Conservation (phyloP, 2,329 filamentous ascomycete genomes). For the Mollisiaceae sp. region DNA sequence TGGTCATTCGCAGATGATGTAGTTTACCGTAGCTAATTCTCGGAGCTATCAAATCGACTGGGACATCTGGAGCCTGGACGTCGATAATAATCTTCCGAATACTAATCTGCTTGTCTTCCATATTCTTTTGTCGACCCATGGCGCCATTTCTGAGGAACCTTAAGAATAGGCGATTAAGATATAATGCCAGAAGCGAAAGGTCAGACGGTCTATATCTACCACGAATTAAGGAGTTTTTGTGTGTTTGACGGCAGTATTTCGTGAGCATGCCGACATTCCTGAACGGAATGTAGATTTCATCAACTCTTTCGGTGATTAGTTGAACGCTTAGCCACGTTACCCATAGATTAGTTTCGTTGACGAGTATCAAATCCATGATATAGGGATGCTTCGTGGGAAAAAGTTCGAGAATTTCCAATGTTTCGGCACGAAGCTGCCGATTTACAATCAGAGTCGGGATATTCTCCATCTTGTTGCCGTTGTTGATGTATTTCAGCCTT, state of each 20-base stretch:
- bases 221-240: background rate
- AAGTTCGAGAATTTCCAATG: background rate
- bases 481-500: background rate
- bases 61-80: slow-evolving; percentile 4
- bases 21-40: background rate
- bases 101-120: background rate
- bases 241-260: no score
- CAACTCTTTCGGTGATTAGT: slow-evolving; percentile 9
- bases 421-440: slow-evolving; percentile 7
- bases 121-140: background rate
- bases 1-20: background rate
- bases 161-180: slow-evolving; percentile 10
- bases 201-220: background rate
- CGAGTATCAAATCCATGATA: slow-evolving; percentile 13
- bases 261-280: slow-evolving; percentile 1
- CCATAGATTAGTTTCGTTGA: slow-evolving; percentile 13
- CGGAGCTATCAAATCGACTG: background rate
- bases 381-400: slow-evolving; percentile 8
- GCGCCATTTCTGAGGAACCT: background rate
- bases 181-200: background rate
- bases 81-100: slow-evolving; percentile 9
- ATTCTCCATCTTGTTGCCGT: background rate
- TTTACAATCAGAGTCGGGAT: slow-evolving; percentile 9
- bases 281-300: slow-evolving; percentile 1
- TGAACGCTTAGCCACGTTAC: slow-evolving; percentile 14